These are phyloP conservation scores for Citrus inodora DNA, from an alignment of 345 rosid genomes.

Conservation along the genomic window DNA sequence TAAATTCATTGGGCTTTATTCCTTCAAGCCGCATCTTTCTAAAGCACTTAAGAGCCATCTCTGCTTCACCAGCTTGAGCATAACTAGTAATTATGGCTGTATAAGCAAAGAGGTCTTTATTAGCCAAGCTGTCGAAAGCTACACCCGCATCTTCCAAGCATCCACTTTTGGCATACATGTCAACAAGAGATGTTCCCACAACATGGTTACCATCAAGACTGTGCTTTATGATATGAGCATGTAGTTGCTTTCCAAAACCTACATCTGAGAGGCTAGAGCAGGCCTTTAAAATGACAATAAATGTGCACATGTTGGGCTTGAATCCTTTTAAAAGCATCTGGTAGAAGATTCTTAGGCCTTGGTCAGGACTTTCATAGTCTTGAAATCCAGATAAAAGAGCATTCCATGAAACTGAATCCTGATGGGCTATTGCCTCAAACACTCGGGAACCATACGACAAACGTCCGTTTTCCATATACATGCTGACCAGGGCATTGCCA, in stretches of 20 bases:
- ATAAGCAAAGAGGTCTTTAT: constrained; percentile 32
- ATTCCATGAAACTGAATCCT: constrained; percentile 41
- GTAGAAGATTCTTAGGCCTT: constrained; percentile 27
- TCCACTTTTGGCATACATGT: constrained; percentile 36
- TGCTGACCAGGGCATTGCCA: constrained; percentile 38
- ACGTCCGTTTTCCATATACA: constrained; percentile 38
- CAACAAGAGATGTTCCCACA: constrained; percentile 41
- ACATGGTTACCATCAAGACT: constrained; percentile 23
- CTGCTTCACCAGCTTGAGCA: constrained; percentile 26
- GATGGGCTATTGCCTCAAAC: constrained; percentile 31
- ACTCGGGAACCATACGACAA: constrained; percentile 30
- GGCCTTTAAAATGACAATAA: constrained; percentile 30
- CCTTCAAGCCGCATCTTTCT: constrained; percentile 35
- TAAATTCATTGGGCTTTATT: constrained; percentile 39
- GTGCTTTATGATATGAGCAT: constrained; percentile 34
- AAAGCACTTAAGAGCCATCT: constrained; percentile 31
- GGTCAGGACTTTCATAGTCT: constrained; percentile 20
- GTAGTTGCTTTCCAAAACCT: constrained; percentile 37
- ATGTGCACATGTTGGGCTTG: constrained; percentile 30
- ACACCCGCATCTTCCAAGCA: constrained; percentile 34
- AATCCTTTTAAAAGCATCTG: constrained; percentile 36
- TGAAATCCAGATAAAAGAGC: constrained; percentile 33
- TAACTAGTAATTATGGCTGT: constrained; percentile 34
- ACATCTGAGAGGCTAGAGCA: constrained; percentile 29
- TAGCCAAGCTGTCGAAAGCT: constrained; percentile 23